These are phyloP conservation scores for Exophiala mesophila DNA, from an alignment of 2,329 filamentous ascomycete species.

Conservation along the genomic window DNA sequence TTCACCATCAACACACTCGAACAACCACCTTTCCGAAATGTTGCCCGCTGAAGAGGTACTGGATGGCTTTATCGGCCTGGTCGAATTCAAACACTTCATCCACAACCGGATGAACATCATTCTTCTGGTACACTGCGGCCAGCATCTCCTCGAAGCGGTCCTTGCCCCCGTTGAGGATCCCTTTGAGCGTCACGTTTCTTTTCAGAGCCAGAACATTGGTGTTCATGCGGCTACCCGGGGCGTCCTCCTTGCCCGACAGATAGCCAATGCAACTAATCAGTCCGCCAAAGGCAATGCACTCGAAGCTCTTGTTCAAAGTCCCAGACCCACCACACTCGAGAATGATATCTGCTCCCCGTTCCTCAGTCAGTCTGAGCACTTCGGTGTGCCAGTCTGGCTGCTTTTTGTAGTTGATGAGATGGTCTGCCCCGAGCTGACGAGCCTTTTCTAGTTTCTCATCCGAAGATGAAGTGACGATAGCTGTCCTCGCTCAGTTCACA, in stretches of 20 bases:
- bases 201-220: constrained; percentile 48
- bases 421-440: constrained; percentile 52
- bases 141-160: constrained; percentile 54
- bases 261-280: constrained; percentile 49
- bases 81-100: constrained; percentile 55
- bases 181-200: constrained; percentile 45
- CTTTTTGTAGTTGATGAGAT: constrained; percentile 57
- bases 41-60: constrained; percentile 49
- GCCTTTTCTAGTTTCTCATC: constrained; percentile 50
- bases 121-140: constrained; percentile 54
- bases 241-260: constrained; percentile 35
- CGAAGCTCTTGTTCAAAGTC: constrained; percentile 54
- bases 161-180: constrained; percentile 53
- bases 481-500: constrained; percentile 45
- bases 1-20: constrained; percentile 3
- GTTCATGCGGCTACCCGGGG: not conserved
- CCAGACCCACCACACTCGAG: constrained; percentile 61
- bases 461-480: constrained; percentile 57
- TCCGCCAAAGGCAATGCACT: constrained; percentile 44
- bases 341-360: constrained; percentile 56
- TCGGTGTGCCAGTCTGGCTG: constrained; percentile 54
- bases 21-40: constrained; percentile 54
- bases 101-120: constrained; percentile 54
- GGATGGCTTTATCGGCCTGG: constrained; percentile 49
- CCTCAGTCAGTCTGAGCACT: constrained; percentile 46